Percentiles rank a stretch among this genome's conserved stretches.
Evolutionary conservation across 2,329 filamentous ascomycete genomes (phyloP).

Genomic region (Fusarium sambucinum): DNA sequence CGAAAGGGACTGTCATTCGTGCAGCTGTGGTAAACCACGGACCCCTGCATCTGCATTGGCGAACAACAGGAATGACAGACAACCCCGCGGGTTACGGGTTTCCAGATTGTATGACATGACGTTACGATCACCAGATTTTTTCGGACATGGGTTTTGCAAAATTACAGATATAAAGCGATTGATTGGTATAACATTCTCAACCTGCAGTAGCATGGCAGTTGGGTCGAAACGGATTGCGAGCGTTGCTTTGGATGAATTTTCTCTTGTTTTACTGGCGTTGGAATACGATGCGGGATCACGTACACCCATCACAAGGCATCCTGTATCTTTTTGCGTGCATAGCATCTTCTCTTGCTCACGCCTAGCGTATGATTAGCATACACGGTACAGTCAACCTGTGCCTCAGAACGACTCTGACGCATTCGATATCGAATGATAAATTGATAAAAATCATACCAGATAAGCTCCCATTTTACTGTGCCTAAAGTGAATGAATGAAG

Average conservation of each 20-base stretch:
- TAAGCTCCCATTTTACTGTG: not conserved
- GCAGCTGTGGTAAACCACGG: conserved; percentile 37
- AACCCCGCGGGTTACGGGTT: conserved; percentile 18
- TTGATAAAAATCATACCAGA: conserved; percentile 14
- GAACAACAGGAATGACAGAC: conserved; percentile 3
- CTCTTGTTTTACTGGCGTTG: conserved; percentile 19
- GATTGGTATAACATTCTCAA: conserved; percentile 15
- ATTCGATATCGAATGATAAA: conserved; percentile 24
- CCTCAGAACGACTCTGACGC: conserved; percentile 1
- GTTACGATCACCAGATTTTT: conserved; percentile 34
- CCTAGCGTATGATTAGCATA: conserved; percentile 29
- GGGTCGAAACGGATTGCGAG: conserved; percentile 15
- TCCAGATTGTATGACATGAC: conserved; percentile 26
- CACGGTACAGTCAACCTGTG: conserved; percentile 25
- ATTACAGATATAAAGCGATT: conserved; percentile 21
- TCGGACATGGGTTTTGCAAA: conserved; percentile 30
- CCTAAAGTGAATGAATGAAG: not conserved
- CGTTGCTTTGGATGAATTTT: conserved; percentile 14
- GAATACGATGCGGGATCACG: conserved; percentile 5
- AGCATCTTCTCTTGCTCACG: conserved; percentile 16
- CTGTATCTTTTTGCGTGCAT: conserved; percentile 22
- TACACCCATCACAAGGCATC: conserved; percentile 8
- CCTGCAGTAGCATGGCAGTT: conserved; percentile 5
- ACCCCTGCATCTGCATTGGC: conserved; percentile 15
- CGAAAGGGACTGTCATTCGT: conserved; percentile 40